phyloP scores from a whole-genome alignment of 257 asterid species.

The Lycium barbarum region DNA sequence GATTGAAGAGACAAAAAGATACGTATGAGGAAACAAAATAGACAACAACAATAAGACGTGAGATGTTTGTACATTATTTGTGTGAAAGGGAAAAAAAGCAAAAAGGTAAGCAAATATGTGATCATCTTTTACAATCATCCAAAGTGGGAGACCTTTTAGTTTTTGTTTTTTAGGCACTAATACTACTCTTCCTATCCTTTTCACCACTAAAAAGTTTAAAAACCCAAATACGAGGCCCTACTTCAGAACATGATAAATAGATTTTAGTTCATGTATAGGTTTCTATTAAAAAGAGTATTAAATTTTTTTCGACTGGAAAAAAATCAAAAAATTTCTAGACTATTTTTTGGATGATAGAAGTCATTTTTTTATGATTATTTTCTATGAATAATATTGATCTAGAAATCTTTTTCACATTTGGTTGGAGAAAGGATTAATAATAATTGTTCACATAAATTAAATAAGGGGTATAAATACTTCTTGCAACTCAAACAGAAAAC shows the following conservation, averaged over 20 bases:
- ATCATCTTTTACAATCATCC: conserved; percentile 23
- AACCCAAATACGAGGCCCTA: not conserved
- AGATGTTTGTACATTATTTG: conserved; percentile 20
- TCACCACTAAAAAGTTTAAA: not conserved
- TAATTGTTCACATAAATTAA: too few relatives aligned
- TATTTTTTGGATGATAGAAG: too few relatives aligned
- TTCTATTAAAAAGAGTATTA: too few relatives aligned
- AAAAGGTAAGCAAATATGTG: not conserved
- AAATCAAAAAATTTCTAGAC: too few relatives aligned
- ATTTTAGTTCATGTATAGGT: not conserved
- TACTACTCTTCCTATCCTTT: not conserved
- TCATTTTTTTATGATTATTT: too few relatives aligned
- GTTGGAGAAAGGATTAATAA: too few relatives aligned
- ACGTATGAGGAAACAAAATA: not conserved
- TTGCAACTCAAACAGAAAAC: too few relatives aligned
- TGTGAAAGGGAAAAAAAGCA: not conserved
- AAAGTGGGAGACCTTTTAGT: conserved; percentile 7
- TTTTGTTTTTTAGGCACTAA: conserved; percentile 4
- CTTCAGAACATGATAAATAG: not conserved
- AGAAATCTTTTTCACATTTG: too few relatives aligned
- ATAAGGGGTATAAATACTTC: too few relatives aligned
- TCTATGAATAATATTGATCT: too few relatives aligned
- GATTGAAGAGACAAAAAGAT: conserved; percentile 16
- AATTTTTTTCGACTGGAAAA: not conserved
- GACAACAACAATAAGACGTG: conserved; percentile 24